Base-by-base conservation (phyloP, 495 filamentous ascomycete genomes). In the Entonaema liquescens region DNA sequence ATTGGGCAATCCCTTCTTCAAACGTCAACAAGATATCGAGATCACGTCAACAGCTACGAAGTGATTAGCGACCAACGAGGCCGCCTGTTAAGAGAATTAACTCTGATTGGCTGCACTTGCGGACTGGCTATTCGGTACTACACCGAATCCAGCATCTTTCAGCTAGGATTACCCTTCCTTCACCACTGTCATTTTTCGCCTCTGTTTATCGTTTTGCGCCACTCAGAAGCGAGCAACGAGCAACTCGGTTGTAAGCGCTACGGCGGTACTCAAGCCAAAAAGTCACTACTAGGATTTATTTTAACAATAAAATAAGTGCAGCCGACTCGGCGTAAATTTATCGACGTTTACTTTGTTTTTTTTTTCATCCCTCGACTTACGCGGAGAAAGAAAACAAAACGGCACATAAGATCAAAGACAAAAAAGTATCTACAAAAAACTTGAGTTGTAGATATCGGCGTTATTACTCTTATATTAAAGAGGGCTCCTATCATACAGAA, bases 1-100 rank as follows among this genome's bases (percentile, higher is more conserved):
- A 74, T 74, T 74, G 71, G 71, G 57, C 71, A 74, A 74, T 74
- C 71, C 66, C 71, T 74, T 64, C 62, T 70, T 38, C 49, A 70
- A 74, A 70, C 67, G 67, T 70, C 67, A 67, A 74, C 66, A 70
- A 67, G 15, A 68, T 73, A 68, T 74, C 71, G 62, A 74, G 62
- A 67, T 74, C 71, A 74, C 71, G 67, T 70, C 67, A 74, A 74
- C 67, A 17, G 40, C 65, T 68, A 65, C 70, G 56, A 42, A 59
- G 65, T 65, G 65, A 73, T 73, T 68, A 73, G 65, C 70, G 65
- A 73, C 70, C 42, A 52, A 28, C 67, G 62, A 74, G 71, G 71
- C 71, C 71, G 67, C 71, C 71, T 67, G 62, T 21, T 23, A 12
- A 19, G n/a, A 36, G 19, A 55, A 59, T 7, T 28, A 0, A 23